A percentile compares a stretch with the other conserved stretches of the same genome.
Evolutionary conservation across 768 basidiomycete species (phyloP).

Genomic region (Phanerochaete carnosa): DNA sequence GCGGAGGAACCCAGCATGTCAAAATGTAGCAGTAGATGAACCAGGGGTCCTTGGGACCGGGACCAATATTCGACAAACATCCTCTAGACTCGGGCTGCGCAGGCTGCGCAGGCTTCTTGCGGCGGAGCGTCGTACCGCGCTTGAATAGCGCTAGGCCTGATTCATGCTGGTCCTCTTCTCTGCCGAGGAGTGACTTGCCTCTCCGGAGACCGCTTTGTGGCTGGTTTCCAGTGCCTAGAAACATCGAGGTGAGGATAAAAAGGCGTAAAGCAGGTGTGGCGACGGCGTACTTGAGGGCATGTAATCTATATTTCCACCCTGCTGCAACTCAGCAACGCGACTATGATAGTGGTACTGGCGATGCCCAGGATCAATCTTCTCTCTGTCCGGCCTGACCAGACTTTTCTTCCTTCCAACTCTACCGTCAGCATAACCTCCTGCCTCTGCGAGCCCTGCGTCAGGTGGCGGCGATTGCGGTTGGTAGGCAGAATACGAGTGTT

Average conservation of each 20-base stretch:
- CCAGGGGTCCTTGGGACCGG: conserved; percentile 92
- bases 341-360: conserved; percentile 92
- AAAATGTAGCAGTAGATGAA: conserved; percentile 90
- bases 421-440: conserved; percentile 43
- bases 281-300: conserved; percentile 74
- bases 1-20: conserved; percentile 80
- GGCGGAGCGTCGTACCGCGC: conserved; percentile 73
- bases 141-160: conserved; percentile 92
- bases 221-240: conserved; percentile 73
- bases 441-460: conserved; percentile 35
- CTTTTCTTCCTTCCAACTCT: conserved; percentile 83
- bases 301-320: conserved; percentile 65
- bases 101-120: conserved; percentile 48
- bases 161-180: conserved; percentile 90
- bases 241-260: neutral
- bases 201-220: conserved; percentile 69
- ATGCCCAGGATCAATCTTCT: conserved; percentile 94
- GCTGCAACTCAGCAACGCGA: conserved; percentile 77
- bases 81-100: conserved; percentile 35
- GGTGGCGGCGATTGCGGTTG: conserved; percentile 39
- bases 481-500: conserved; percentile 42
- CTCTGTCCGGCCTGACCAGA: conserved; percentile 87
- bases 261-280: conserved; percentile 12
- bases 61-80: conserved; percentile 72
- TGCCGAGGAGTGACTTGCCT: conserved; percentile 84